Conservation (phyloP, 345 rosid species). For the Euphorbia tirucalli region DNA sequence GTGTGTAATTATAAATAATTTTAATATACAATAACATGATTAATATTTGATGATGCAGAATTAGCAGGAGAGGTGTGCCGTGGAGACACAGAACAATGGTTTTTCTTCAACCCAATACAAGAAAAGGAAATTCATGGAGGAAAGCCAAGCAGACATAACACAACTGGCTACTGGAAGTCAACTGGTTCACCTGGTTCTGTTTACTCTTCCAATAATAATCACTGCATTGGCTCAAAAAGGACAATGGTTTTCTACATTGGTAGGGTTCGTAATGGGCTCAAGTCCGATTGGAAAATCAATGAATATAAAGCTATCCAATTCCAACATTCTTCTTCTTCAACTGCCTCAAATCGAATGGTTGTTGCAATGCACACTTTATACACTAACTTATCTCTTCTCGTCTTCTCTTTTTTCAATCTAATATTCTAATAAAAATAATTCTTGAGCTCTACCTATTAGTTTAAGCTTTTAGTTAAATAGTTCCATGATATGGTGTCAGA, state of each 20-base stretch:
- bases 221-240: not conserved
- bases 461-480: too few relatives aligned
- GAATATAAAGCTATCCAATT: conserved; percentile 2
- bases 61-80: not conserved
- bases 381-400: too few relatives aligned
- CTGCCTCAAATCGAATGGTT: not conserved
- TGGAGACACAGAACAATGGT: conserved; percentile 5
- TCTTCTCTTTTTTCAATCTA: too few relatives aligned
- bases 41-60: too few relatives aligned
- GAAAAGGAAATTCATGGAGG: conserved; percentile 11
- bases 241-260: conserved; percentile 4
- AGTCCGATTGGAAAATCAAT: not conserved
- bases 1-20: too few relatives aligned
- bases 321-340: not conserved
- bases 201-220: not conserved
- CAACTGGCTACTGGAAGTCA: conserved; percentile 7
- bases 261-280: not conserved
- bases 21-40: too few relatives aligned
- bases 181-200: conserved; percentile 4
- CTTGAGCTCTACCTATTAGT: too few relatives aligned
- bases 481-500: too few relatives aligned
- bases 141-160: not conserved
- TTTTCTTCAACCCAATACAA: conserved; percentile 10
- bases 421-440: too few relatives aligned
- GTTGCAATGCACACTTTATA: not conserved